These are phyloP conservation scores for Capsicum pubescens DNA, from an alignment of 257 asterid genomes.

Conservation along the genomic window DNA sequence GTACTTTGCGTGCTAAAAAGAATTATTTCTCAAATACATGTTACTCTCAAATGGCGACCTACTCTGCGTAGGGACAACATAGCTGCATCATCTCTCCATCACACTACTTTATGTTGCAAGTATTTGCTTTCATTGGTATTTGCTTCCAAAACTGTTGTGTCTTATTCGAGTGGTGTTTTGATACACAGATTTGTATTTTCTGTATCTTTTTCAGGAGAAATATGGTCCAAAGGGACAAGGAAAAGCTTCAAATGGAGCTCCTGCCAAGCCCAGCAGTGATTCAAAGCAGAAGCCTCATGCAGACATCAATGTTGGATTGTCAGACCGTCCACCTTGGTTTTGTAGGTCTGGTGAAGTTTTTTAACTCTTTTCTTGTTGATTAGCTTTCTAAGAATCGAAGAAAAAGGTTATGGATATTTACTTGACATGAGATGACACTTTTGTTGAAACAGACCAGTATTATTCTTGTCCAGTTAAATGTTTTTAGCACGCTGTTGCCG, in stretches of 20 bases:
- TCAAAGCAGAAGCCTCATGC: constrained; percentile 76
- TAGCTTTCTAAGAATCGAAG: constrained; percentile 2
- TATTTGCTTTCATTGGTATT: background rate
- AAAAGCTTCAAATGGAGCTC: constrained; percentile 55
- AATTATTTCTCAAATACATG: background rate
- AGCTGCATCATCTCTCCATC: background rate
- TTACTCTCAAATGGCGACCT: background rate
- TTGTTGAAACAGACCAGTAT: background rate
- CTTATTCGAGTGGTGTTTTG: background rate
- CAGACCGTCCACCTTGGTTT: constrained; percentile 90
- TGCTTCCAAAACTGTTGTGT: background rate
- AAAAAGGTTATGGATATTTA: background rate
- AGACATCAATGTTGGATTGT: constrained; percentile 83
- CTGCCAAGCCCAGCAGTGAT: constrained; percentile 55
- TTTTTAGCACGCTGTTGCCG: background rate
- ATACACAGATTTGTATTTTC: background rate
- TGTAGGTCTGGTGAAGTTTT: constrained; percentile 62
- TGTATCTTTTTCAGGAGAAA: constrained; percentile 67
- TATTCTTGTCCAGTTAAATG: background rate
- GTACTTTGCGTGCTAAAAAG: background rate
- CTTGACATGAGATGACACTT: constrained; percentile 20
- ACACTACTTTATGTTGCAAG: background rate
- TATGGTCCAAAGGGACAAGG: constrained; percentile 94
- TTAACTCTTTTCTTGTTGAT: constrained; percentile 28
- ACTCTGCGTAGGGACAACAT: background rate